Evolutionary conservation across 805 yeast species (phyloP).

Genomic region (Wickerhamiella kazuoi): DNA sequence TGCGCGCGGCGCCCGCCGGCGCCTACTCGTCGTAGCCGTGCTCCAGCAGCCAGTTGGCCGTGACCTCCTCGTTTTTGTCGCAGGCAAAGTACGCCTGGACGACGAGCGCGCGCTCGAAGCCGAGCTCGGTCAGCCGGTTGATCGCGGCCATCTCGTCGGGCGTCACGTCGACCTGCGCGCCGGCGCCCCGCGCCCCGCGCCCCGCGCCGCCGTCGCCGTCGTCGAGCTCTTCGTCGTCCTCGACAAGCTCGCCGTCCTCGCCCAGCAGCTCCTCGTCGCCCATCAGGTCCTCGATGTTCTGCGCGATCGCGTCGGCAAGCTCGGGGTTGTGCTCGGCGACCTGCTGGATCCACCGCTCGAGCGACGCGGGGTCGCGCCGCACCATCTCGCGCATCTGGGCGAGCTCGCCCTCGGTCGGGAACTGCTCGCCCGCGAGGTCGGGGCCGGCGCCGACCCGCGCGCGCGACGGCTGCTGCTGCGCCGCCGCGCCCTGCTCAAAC

Average conservation of each 20-base stretch:
- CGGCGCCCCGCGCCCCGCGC: conserved; percentile 15
- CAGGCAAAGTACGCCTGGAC: conserved; percentile 94
- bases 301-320: conserved; percentile 47
- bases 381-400: conserved; percentile 57
- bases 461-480: neutral
- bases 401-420: conserved; percentile 26
- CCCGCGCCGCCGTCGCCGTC: conserved; percentile 33
- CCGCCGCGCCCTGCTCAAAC: conserved; percentile 17
- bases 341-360: conserved; percentile 70
- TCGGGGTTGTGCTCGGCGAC: conserved; percentile 71
- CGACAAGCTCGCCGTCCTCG: conserved; percentile 1
- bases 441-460: neutral
- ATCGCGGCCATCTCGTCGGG: conserved; percentile 83
- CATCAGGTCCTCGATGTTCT: conserved; percentile 18
- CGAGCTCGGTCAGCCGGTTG: conserved; percentile 73
- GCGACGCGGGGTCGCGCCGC: conserved; percentile 71
- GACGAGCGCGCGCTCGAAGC: conserved; percentile 75
- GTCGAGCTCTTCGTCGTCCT: conserved; percentile 17
- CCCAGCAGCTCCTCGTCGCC: conserved; percentile 16
- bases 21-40: conserved; percentile 18
- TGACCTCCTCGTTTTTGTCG: conserved; percentile 90
- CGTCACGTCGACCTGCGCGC: conserved; percentile 51
- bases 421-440: conserved; percentile 17
- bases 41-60: conserved; percentile 76
- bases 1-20: too few species aligned